Evolutionary conservation across 129 eudicot genomes (phyloP).

Genomic region (Oenanthe sinensis): DNA sequence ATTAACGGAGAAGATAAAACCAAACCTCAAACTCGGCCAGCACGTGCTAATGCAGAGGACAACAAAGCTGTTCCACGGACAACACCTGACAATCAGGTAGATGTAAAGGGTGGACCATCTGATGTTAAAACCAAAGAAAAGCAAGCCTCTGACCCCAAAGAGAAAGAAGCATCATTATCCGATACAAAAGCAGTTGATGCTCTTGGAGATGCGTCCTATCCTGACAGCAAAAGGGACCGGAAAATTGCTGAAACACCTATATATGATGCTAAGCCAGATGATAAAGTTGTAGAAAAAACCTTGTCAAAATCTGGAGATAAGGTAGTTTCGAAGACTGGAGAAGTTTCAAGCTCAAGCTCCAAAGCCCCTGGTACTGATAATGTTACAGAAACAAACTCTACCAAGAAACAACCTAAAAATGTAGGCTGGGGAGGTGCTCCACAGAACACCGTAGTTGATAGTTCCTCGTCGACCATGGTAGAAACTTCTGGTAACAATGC

Average conservation of each 20-base stretch:
- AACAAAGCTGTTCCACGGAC: constrained; percentile 21
- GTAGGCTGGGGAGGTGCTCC: constrained; percentile 9
- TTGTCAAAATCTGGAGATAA: constrained; percentile 9
- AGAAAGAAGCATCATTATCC: constrained; percentile 20
- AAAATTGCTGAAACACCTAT: constrained; percentile 16
- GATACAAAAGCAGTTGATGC: constrained; percentile 23
- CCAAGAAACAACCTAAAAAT: constrained; percentile 18
- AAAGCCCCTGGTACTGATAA: constrained; percentile 4
- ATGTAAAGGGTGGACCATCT: constrained; percentile 28
- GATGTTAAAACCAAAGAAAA: constrained; percentile 42
- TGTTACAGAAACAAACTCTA: constrained; percentile 1
- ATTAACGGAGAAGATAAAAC: constrained; percentile 69
- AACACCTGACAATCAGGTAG: constrained; percentile 29
- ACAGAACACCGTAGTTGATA: not conserved
- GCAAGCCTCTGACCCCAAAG: constrained; percentile 24
- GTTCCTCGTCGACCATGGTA: not conserved
- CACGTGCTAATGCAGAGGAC: constrained; percentile 23
- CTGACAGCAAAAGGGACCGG: constrained; percentile 20
- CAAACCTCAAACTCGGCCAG: constrained; percentile 47
- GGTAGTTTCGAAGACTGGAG: constrained; percentile 15
- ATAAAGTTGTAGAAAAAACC: constrained; percentile 18
- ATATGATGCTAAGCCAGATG: constrained; percentile 29
- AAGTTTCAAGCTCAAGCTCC: constrained; percentile 11
- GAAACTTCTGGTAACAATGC: constrained; percentile 17
- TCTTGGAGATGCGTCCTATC: constrained; percentile 22